Conservation (phyloP, 2,329 filamentous ascomycete species). For the Myriosclerotinia curreyana region DNA sequence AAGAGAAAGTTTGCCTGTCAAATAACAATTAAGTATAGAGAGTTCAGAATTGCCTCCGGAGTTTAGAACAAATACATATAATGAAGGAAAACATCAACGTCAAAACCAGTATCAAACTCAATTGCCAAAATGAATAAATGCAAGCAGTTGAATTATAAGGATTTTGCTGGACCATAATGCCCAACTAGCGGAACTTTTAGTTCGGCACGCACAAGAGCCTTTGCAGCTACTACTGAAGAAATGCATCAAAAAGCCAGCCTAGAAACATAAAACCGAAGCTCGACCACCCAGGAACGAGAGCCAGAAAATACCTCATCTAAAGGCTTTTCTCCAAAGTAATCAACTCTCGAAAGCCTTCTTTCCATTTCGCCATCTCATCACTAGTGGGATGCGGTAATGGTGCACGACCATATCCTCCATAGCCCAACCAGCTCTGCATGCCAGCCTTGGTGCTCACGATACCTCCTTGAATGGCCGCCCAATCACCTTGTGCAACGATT, state of each 20-base stretch:
- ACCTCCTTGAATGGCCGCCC: conserved; percentile 66
- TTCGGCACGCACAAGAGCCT: not conserved
- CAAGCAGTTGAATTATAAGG: not conserved
- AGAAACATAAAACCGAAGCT: not conserved
- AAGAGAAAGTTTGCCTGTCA: not conserved
- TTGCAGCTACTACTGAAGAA: not conserved
- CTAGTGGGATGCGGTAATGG: conserved; percentile 51
- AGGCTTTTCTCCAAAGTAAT: conserved; percentile 45
- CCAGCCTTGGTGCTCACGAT: conserved; percentile 68
- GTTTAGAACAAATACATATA: not conserved
- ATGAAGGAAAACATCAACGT: not conserved
- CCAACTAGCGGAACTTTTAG: not conserved
- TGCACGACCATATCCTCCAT: conserved; percentile 53
- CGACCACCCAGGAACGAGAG: not conserved
- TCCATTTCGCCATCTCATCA: conserved; percentile 51
- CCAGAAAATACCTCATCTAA: conserved; percentile 14
- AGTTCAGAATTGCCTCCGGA: not conserved
- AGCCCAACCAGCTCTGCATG: conserved; percentile 59
- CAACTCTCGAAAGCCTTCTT: conserved; percentile 54
- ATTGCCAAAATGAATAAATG: not conserved
- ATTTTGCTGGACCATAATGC: not conserved
- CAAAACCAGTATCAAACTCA: not conserved
- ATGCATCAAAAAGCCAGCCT: not conserved
- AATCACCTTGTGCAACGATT: conserved; percentile 64
- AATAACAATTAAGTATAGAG: not conserved